phyloP scores from a whole-genome alignment of 306 rosid species.

The Amphicarpaea edgeworthii region DNA sequence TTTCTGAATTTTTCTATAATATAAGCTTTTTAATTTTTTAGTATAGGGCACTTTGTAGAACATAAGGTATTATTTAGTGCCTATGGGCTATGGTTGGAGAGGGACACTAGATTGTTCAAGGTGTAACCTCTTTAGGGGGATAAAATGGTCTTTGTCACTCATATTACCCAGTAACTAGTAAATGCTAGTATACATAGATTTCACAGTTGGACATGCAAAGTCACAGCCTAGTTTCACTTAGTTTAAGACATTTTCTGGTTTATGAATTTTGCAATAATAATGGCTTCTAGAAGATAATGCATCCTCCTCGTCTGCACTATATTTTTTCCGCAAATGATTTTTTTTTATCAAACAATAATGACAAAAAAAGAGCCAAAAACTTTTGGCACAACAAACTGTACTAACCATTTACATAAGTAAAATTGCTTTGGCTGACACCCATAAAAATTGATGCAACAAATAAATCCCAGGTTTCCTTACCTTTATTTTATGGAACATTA shows the following conservation, averaged over 20 bases:
- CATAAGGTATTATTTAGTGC: neutral
- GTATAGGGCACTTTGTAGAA: neutral
- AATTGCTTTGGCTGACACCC: constrained; percentile 31
- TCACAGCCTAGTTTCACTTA: neutral
- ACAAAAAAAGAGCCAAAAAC: neutral
- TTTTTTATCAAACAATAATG: constrained; percentile 9
- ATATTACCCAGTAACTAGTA: neutral
- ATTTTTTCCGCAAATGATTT: neutral
- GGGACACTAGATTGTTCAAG: constrained; percentile 1
- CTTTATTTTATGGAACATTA: constrained; percentile 29
- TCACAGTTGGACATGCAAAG: neutral
- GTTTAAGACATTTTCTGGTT: constrained; percentile 15
- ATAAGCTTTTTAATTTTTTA: neutral
- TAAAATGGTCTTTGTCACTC: constrained; percentile 19
- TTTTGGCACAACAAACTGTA: constrained; percentile 6
- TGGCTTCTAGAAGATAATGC: constrained; percentile 1
- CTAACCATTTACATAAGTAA: neutral
- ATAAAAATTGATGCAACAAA: constrained; percentile 9
- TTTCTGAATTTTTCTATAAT: neutral
- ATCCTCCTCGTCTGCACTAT: neutral
- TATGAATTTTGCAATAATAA: constrained; percentile 3
- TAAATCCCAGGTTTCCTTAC: constrained; percentile 26
- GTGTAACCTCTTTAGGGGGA: neutral
- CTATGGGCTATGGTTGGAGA: neutral
- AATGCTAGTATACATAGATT: neutral